Base-by-base conservation (phyloP, 2,329 filamentous ascomycete species). In the Colletotrichum eremochloae region DNA sequence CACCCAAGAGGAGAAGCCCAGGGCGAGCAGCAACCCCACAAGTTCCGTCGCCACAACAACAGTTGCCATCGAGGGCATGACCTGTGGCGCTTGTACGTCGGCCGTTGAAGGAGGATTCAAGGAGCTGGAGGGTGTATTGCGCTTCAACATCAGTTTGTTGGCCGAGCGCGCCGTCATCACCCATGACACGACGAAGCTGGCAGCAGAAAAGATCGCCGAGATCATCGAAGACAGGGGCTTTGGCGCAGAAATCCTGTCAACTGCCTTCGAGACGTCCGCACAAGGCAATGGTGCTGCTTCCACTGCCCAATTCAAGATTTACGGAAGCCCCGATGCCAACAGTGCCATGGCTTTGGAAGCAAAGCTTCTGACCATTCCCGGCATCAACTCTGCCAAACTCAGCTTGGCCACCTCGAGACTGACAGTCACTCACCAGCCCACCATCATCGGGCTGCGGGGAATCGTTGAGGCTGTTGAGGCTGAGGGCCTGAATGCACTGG, bases 11-110 rank as follows among this genome's bases (percentile, higher is more conserved):
- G 81, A 79, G 72, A 84, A 82, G 65, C 71, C 79, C 9, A 77
- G 76, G 36, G 75, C 76, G 5, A 73, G 78, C 3, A 69, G 71
- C n/a, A 77, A 76, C 67, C 77, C 80, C 72, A 79, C 80, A 69
- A 81, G 85, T 74, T 82, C 84, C 63, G 78, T 89, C 5, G 86
- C 92, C 68, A 94, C 90, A 0, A 98, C 95, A 0, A 98, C 95
- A 0, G 88, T 99, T 24, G 91, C 93, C 5, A 94, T 99, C 67
- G 94, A 96, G 76, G 96, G 96, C 63, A 99, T 99, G 96, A 99
- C 96, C 1, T 98, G 96, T 79, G 96, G 96, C 31, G 94, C 96
- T 53, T 99, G 96, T 82, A 98, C 96, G 0, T 96, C 96, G 1
- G 95, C 96, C 7, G 91, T 98, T 1, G 94, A 98, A 78, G 88